Evolutionary conservation across 2,329 filamentous ascomycete species (phyloP).

Genomic region (Pseudophaeomoniella oleicola): DNA sequence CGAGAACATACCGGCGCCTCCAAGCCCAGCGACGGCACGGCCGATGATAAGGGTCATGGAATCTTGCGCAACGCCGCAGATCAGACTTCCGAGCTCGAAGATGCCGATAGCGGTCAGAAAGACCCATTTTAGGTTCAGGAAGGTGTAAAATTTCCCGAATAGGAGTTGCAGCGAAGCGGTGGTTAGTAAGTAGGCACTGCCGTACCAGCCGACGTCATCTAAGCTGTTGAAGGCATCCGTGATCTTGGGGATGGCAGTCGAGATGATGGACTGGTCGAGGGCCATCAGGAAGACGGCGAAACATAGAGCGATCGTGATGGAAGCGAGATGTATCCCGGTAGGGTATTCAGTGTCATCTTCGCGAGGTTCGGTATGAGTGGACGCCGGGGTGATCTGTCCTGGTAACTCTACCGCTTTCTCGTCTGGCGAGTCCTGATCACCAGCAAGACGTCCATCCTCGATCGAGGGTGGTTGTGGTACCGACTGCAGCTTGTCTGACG

Average conservation of each 20-base stretch:
- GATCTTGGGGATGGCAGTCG: slow-evolving; percentile 2
- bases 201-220: slow-evolving; percentile 51
- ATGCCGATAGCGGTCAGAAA: slow-evolving; percentile 19
- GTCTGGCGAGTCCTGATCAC: too few relatives aligned
- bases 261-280: slow-evolving; percentile 9
- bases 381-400: too few relatives aligned
- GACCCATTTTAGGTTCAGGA: slow-evolving; percentile 19
- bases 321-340: slow-evolving; percentile 14
- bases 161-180: slow-evolving; percentile 9
- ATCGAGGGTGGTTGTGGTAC: too few relatives aligned
- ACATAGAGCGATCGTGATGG: slow-evolving; percentile 18
- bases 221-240: slow-evolving; percentile 37
- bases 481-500: too few relatives aligned
- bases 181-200: slow-evolving; percentile 28
- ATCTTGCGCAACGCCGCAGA: slow-evolving; percentile 21
- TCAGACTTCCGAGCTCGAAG: slow-evolving; percentile 23
- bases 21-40: slow-evolving; percentile 21
- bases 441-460: too few relatives aligned
- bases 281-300: slow-evolving; percentile 12
- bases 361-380: too few relatives aligned
- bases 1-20: slow-evolving; percentile 20
- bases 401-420: too few relatives aligned
- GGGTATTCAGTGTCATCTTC: slow-evolving; percentile 18
- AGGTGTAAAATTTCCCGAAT: slow-evolving; percentile 21
- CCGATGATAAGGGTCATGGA: slow-evolving; percentile 21